Conservation (phyloP, 73 alveolate genomes). For the Paramecium octaurelia region DNA sequence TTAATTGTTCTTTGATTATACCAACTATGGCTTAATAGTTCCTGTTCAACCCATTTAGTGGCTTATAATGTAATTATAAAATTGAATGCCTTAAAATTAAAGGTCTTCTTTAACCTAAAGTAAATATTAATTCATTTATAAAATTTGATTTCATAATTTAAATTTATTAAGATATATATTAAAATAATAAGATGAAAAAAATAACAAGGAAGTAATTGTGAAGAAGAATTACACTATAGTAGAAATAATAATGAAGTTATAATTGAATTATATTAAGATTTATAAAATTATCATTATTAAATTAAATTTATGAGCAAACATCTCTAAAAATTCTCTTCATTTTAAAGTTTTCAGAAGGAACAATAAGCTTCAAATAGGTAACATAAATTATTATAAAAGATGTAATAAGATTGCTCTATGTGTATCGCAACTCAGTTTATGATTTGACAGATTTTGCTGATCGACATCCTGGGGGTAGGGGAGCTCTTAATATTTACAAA, state of each 20-base stretch:
- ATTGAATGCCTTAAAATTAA: too few relatives aligned
- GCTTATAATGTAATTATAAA: too few relatives aligned
- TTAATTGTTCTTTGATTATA: too few relatives aligned
- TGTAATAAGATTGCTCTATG: slow-evolving; percentile 19
- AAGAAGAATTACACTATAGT: not conserved
- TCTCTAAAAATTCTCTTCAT: not conserved
- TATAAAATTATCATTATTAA: not conserved
- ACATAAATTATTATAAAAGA: not conserved
- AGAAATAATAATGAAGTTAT: not conserved
- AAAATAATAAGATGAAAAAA: not conserved
- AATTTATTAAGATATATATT: not conserved
- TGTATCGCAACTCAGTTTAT: not conserved
- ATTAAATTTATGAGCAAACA: not conserved
- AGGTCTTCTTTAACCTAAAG: too few relatives aligned
- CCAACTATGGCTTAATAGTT: too few relatives aligned
- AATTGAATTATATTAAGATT: not conserved
- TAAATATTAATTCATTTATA: too few relatives aligned
- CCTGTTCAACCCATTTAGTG: too few relatives aligned
- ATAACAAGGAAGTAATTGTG: not conserved
- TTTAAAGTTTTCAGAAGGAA: not conserved
- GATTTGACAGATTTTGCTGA: slow-evolving; percentile 21
- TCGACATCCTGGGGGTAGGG: slow-evolving; percentile 32
- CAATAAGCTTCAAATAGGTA: not conserved
- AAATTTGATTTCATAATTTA: too few relatives aligned
- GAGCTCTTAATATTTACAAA: not conserved